Conservation (phyloP, 805 yeast genomes). For the Kazachstania bromeliacearum region DNA sequence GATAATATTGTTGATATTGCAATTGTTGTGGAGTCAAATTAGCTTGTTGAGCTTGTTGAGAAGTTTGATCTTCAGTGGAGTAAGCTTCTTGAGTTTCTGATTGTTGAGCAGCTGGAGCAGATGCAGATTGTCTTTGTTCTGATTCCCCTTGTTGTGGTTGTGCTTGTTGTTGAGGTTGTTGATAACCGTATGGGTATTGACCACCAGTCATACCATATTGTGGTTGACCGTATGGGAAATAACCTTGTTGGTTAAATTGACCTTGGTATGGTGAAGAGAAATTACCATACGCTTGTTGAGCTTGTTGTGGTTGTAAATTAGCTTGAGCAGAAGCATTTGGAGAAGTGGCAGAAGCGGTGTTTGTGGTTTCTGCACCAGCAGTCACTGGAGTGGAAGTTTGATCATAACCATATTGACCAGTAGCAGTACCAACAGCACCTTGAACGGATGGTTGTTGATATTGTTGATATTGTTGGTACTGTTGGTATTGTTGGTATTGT, state of each 20-base stretch:
- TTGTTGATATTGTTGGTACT: constrained; percentile 3
- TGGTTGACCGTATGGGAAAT: constrained; percentile 31
- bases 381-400: constrained; percentile 20
- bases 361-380: constrained; percentile 13
- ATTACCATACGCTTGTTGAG: constrained; percentile 25
- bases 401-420: constrained; percentile 19
- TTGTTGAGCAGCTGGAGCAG: too few species aligned
- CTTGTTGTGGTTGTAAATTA: constrained; percentile 13
- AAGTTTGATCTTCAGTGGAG: constrained; percentile 3
- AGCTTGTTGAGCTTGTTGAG: constrained; percentile 11
- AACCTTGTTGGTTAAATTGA: constrained; percentile 29
- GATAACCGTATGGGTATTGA: constrained; percentile 12
- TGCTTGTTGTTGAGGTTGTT: constrained; percentile 18
- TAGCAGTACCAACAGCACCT: constrained; percentile 8
- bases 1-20: constrained; percentile 27
- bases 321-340: too few species aligned
- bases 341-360: constrained; percentile 11
- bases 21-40: constrained; percentile 13
- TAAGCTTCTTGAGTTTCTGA: too few species aligned
- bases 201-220: constrained; percentile 22
- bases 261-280: constrained; percentile 30
- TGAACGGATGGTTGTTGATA: constrained; percentile 1
- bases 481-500: constrained; percentile 15
- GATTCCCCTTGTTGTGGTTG: constrained; percentile 12
- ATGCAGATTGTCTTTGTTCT: constrained; percentile 15